A percentile compares a stretch with the other conserved stretches of the same genome.
Conservation (phyloP, 129 eudicot species). For the Flaveria brownii region DNA sequence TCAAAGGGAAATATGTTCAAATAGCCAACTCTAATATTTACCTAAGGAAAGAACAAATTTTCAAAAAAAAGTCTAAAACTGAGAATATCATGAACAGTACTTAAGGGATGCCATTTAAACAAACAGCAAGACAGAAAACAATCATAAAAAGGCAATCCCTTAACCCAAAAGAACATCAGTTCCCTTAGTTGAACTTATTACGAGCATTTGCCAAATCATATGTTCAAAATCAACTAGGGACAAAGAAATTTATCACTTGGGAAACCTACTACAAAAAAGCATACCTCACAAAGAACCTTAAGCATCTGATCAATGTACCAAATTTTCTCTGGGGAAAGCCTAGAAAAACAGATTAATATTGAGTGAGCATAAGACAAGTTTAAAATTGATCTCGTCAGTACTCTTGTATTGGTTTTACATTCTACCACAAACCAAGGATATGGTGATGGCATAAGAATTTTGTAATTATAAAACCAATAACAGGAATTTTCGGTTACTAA, state of each 20-base stretch:
- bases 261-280: conserved; percentile 19
- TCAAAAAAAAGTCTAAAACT: conserved; percentile 2
- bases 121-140: conserved; percentile 7
- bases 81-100: conserved; percentile 10
- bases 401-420: not conserved
- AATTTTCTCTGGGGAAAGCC: conserved; percentile 90
- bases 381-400: not conserved
- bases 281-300: conserved; percentile 95
- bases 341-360: conserved; percentile 31
- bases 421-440: not conserved
- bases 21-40: not conserved
- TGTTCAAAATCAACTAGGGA: not conserved
- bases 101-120: conserved; percentile 12
- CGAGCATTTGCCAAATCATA: conserved; percentile 4
- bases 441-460: not conserved
- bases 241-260: conserved; percentile 6
- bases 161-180: conserved; percentile 6
- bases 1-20: not conserved
- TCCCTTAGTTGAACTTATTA: not conserved
- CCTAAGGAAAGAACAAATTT: conserved; percentile 13
- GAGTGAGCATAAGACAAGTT: not conserved
- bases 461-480: conserved; percentile 16
- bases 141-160: not conserved
- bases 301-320: conserved; percentile 99
- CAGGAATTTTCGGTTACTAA: not conserved